Evolutionary conservation across 192 early-diverging fungal species (phyloP), one percentile per base, ranked within the genome.

Genomic region (Linnemannia schmuckeri): DNA sequence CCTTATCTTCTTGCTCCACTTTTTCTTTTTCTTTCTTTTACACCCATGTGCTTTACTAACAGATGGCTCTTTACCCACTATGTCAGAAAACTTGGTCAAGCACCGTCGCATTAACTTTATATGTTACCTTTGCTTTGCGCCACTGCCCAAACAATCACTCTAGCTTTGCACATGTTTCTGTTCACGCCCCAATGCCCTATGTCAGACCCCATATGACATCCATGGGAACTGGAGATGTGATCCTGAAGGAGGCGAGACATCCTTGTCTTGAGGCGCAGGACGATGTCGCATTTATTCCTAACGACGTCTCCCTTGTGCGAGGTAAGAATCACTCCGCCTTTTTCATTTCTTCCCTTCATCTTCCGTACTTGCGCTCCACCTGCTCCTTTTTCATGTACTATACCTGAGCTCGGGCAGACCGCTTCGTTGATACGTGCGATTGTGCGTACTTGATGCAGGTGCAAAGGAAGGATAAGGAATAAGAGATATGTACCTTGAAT

Each of bases 221-320:
- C 12, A 89, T 90, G 91, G 91, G 92, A 22, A 88, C 91, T 70
- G 96, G 95, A 40, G 89, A 94, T 63, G 85, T 98, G n/a, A 38
- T 89, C 8, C 89, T 99, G 76, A 87, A 89, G 41, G 93, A 89
- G 9, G 91, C 96, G 1, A 92, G 98, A 72, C 98, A 99, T 84
- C 98, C 98, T 22, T 98, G 97, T 81, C 77, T 99, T 46, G 98
- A 99, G 82, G 94, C 95, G 13, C 97, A 99, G 81, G 96, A 97
- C 61, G 94, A 94, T 76, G 95, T 98, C 46, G 92, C 94, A 9
- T 98, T 99, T 87, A 99, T 99, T 89, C 96, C 96, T 35, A 99
- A 99, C 83, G 96, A 98, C 87, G 96, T 96, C 2, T 90, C 89
- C 47, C 89, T 99, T 89, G 76, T 89, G 22, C 88, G 92, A 74